phyloP scores from a whole-genome alignment of 176 grass and related monocot genomes.

The Pontederia crassipes region DNA sequence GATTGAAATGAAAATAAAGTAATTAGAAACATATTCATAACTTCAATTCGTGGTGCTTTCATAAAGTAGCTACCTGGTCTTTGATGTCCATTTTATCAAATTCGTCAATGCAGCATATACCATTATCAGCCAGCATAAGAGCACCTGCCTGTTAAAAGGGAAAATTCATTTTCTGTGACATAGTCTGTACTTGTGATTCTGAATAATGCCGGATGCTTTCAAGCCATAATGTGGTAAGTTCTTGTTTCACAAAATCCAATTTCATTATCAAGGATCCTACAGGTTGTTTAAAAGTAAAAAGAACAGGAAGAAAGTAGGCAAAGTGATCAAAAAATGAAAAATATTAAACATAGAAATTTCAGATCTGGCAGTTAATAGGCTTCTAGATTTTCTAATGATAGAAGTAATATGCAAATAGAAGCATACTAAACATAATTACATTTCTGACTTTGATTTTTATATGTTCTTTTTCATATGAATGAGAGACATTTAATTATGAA shows the following conservation, averaged over 20 bases:
- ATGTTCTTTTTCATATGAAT: too few species aligned
- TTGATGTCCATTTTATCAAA: constrained; percentile 99
- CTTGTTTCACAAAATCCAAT: constrained; percentile 1
- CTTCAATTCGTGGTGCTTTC: neutral
- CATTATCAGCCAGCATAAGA: constrained; percentile 98
- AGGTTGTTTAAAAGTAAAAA: neutral
- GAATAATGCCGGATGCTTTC: too few species aligned
- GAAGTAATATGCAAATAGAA: too few species aligned
- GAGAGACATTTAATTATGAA: too few species aligned
- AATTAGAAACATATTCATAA: constrained; percentile 9
- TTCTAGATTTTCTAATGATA: too few species aligned
- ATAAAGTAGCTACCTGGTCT: constrained; percentile 51
- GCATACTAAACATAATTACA: too few species aligned
- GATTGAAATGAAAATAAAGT: constrained; percentile 5
- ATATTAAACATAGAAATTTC: neutral
- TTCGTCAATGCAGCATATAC: constrained; percentile 96
- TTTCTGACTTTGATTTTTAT: too few species aligned
- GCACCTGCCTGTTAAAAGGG: constrained; percentile 65
- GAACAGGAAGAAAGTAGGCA: neutral
- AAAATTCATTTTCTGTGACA: constrained; percentile 14
- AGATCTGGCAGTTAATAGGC: too few species aligned
- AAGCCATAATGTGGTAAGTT: neutral
- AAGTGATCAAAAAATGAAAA: neutral
- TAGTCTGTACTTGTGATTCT: constrained; percentile 7
- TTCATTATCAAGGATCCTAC: neutral